phyloP scores from a whole-genome alignment of 148 eudicot genomes.

The Chenopodium suecicum region DNA sequence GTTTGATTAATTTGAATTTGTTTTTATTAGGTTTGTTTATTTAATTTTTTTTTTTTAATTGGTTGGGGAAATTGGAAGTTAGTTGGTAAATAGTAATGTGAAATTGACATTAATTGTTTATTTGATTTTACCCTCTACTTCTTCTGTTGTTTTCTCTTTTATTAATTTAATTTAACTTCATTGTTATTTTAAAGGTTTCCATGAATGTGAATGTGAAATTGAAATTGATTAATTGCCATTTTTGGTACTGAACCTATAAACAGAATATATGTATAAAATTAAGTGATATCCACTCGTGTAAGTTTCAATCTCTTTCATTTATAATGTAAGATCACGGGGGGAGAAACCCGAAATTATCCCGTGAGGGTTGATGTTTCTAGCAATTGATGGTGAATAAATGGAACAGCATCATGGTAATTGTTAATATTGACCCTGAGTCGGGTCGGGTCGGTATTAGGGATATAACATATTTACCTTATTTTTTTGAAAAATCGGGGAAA shows the following conservation, averaged over 20 bases:
- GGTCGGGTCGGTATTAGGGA: too few relatives aligned
- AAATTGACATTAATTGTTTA: conserved; percentile 4
- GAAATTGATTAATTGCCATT: conserved; percentile 9
- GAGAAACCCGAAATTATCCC: background rate
- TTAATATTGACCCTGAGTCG: too few relatives aligned
- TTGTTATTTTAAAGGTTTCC: background rate
- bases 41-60: background rate
- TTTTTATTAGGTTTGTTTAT: background rate
- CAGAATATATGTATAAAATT: background rate
- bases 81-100: conserved; percentile 7
- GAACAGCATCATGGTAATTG: too few relatives aligned
- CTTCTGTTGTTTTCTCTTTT: background rate
- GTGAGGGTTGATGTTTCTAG: background rate
- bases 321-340: background rate
- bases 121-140: background rate
- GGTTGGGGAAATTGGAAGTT: background rate
- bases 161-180: background rate
- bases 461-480: too few relatives aligned
- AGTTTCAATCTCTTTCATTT: background rate
- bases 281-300: background rate
- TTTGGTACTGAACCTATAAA: background rate
- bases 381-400: background rate
- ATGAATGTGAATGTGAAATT: background rate
- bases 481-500: background rate
- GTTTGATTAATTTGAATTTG: background rate